Base-by-base conservation (phyloP, 2,329 filamentous ascomycete species). In the Septoria linicola region DNA sequence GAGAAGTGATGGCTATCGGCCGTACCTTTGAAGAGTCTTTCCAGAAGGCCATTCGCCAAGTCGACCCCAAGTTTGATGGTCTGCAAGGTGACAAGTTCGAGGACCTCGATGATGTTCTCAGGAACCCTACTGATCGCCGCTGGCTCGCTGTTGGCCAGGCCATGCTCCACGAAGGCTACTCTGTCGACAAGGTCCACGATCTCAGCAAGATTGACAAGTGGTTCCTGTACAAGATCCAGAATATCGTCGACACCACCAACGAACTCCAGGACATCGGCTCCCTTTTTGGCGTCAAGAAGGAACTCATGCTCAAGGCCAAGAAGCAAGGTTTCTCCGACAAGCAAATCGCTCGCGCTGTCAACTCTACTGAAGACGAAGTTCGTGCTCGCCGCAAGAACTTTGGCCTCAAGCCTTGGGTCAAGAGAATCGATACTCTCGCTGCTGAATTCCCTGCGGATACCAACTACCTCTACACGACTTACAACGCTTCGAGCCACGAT, bases 141-240 rank as follows among this genome's bases (percentile, higher is more conserved):
- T 97, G 93, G 93, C 81, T 99, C 64, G 93, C 93, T 59, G 90
- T 99, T 67, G 92, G 93, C 39, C 91, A 97, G 75, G 93, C 93
- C 60, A 95, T 99, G 89, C 83, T 96, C 61, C 90, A 97, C 77
- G 90, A 96, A 75, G 87, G 87, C 72, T 99, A 99, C 78, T 83
- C 88, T 1, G 90, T 96, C 40, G 92, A 99, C 59, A 84, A 81
- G 70, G 80, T 99, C 13, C 90, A 97, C 69, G 89, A 96, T 5
- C 77, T 99, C 63, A 95, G 88, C 75, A 96, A 96, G 80, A 99
- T 99, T 66, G 93, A 97, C 77, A 96, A 95, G 75, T 97, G 93
- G 93, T 99, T 99, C 80, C 76, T 99, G 64, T 83, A 96, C 83
- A 97, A 99, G 81, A 83, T 99, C 44, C 85, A 96, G 76, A 97